Evolutionary conservation across 306 rosid species (phyloP).

Genomic region (Quercus dentata): DNA sequence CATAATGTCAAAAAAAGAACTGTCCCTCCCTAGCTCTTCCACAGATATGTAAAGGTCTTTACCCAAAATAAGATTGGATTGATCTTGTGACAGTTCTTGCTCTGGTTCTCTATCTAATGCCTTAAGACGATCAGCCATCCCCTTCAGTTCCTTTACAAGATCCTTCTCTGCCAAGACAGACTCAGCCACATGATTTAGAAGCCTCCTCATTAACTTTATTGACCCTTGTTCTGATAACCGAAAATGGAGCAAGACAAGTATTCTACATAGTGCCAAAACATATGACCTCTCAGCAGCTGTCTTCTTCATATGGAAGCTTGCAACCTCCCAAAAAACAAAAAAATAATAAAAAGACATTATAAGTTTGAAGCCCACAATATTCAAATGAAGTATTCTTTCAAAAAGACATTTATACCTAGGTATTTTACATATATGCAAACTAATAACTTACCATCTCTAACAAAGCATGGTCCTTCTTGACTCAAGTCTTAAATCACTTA

Average conservation of each 20-base stretch:
- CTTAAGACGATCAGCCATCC: constrained; percentile 62
- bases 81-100: constrained; percentile 46
- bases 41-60: background rate
- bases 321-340: constrained; percentile 47
- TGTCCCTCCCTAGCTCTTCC: background rate
- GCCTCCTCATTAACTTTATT: constrained; percentile 65
- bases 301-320: constrained; percentile 66
- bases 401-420: background rate
- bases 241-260: constrained; percentile 69
- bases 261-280: constrained; percentile 62
- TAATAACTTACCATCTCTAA: background rate
- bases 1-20: background rate
- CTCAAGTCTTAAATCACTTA: background rate
- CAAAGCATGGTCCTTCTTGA: background rate
- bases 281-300: constrained; percentile 84
- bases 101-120: constrained; percentile 53
- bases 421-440: background rate
- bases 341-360: constrained; percentile 13
- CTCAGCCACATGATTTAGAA: constrained; percentile 33
- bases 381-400: background rate
- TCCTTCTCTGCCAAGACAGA: constrained; percentile 37
- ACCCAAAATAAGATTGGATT: constrained; percentile 48
- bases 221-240: constrained; percentile 71
- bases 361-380: constrained; percentile 17
- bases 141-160: constrained; percentile 45